Evolutionary conservation across 1,284 basidiomycete species (phyloP).

Genomic region (Laetiporus sulphureus): DNA sequence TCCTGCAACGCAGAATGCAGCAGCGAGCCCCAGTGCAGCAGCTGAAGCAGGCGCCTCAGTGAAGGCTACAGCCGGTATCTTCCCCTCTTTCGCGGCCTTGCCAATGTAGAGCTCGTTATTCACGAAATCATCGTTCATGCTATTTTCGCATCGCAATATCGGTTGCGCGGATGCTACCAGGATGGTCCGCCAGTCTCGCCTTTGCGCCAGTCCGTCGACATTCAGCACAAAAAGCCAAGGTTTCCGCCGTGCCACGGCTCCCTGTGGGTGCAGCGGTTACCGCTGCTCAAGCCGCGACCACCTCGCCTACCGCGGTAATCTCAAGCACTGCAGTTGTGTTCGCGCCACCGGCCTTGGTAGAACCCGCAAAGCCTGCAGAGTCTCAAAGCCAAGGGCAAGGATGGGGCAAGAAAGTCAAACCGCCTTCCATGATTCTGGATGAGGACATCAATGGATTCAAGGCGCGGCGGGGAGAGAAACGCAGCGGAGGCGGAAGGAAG

Average conservation of each 20-base stretch:
- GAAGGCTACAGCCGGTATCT: conserved; percentile 78
- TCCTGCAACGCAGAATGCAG: conserved; percentile 11
- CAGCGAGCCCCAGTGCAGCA: conserved; percentile 15
- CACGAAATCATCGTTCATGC: conserved; percentile 29
- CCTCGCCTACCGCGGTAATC: conserved; percentile 27
- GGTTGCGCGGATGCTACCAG: conserved; percentile 29
- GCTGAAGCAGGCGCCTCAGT: conserved; percentile 35
- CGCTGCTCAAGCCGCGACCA: conserved; percentile 23
- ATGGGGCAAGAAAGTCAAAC: conserved; percentile 83
- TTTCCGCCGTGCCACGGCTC: conserved; percentile 39
- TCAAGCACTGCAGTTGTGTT: conserved; percentile 70
- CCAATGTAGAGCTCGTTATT: conserved; percentile 30
- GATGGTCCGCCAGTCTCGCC: conserved; percentile 82
- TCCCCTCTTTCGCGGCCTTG: conserved; percentile 35
- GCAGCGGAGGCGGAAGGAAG: conserved; percentile 34
- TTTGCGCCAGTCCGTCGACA: conserved; percentile 71
- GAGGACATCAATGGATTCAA: conserved; percentile 85
- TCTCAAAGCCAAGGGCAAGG: conserved; percentile 33
- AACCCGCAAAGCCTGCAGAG: conserved; percentile 27
- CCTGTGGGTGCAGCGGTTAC: conserved; percentile 57
- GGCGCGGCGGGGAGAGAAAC: conserved; percentile 41
- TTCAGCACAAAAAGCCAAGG: conserved; percentile 46
- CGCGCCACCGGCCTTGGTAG: conserved; percentile 58
- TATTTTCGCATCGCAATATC: conserved; percentile 14
- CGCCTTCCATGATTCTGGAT: conserved; percentile 82